Base-by-base conservation (phyloP, 768 basidiomycete genomes). In the Steccherinum ochraceum region DNA sequence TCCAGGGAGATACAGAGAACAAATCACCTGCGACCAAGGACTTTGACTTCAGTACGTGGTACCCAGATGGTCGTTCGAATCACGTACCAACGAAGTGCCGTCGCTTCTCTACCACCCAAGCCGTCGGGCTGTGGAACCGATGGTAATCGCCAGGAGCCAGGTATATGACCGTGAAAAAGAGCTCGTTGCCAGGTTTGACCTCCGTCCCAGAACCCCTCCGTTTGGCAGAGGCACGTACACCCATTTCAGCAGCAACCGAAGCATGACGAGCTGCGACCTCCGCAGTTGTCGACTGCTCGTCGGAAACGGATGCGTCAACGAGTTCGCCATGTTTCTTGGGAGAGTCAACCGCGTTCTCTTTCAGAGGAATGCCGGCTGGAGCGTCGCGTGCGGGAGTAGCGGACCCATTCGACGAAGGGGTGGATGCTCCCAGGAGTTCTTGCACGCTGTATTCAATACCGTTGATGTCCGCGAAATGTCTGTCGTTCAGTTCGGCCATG, bases 91-190 rank as follows among this genome's bases (percentile, higher is more conserved):
- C 83, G 61, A 99, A 98, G 66, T 99, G 96, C 39, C 96, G 70
- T 54, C 96, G 72, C 62, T 89, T 88, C 73, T 99, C 94, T 16
- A 97, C 95, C 4, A 99, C 93, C 96, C 96, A 98, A 5, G 89
- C 83, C 0, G 93, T 84, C 1, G 96, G 95, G 46, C 84, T 87
- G 67, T 99, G 96, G 79, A 96, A 99, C 13, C 95, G 82, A 62
- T 99, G 95, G 67, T 98, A 98, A 64, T 99, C 96, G 1, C 96
- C 95, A 1, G 96, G 96, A 0, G 95, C 96, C 50, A 99, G 87
- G 71, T 98, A 99, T 53, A 99, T 87, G 58, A 99, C 96, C 20
- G 87, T 72, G 67, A 97, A 99, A 70, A 83, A 96, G 20, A 98
- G 80, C 16, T 83, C 77, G 63, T 97, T 86, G 12, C 90, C 92